phyloP scores from a whole-genome alignment of 2,329 filamentous ascomycete genomes.

The Aspergillus carbonarius region DNA sequence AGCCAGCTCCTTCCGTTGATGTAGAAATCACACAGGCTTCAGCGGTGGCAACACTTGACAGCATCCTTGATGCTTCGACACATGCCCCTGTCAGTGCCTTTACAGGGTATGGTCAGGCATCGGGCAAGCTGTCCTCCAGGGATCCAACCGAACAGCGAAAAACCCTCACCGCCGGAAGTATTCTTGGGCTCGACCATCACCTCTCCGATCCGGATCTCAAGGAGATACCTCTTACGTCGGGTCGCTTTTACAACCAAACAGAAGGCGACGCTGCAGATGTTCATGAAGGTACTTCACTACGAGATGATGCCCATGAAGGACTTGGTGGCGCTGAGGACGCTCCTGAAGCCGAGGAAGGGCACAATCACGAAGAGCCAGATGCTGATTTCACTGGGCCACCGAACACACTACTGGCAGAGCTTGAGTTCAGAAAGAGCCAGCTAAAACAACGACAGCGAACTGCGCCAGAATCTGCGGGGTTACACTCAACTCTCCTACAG shows the following conservation, averaged over 20 bases:
- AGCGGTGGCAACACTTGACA: constrained; percentile 84
- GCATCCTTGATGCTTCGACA: constrained; percentile 85
- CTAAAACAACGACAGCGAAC: constrained; percentile 77
- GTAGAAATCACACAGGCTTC: constrained; percentile 69
- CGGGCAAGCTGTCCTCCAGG: constrained; percentile 28
- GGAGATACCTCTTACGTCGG: constrained; percentile 12
- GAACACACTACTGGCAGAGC: constrained; percentile 86
- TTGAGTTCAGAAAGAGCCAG: constrained; percentile 87
- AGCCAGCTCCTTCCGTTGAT: constrained; percentile 57
- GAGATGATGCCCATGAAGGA: constrained; percentile 13
- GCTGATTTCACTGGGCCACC: constrained; percentile 66
- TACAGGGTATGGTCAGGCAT: constrained; percentile 70
- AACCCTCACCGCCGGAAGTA: constrained; percentile 31
- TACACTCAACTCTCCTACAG: constrained; percentile 86
- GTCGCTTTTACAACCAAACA: constrained; percentile 12
- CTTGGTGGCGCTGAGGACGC: constrained; percentile 8
- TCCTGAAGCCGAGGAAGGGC: constrained; percentile 30
- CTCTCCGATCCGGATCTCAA: constrained; percentile 19
- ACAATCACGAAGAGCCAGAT: constrained; percentile 44
- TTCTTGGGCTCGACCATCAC: constrained; percentile 23
- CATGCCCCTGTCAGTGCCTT: constrained; percentile 87
- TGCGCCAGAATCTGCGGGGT: constrained; percentile 68
- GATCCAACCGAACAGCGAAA: constrained; percentile 27
- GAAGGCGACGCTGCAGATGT: constrained; percentile 23
- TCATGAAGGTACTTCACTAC: constrained; percentile 21